Conservation (phyloP, 2,329 filamentous ascomycete genomes). For the Monilinia fructigena region DNA sequence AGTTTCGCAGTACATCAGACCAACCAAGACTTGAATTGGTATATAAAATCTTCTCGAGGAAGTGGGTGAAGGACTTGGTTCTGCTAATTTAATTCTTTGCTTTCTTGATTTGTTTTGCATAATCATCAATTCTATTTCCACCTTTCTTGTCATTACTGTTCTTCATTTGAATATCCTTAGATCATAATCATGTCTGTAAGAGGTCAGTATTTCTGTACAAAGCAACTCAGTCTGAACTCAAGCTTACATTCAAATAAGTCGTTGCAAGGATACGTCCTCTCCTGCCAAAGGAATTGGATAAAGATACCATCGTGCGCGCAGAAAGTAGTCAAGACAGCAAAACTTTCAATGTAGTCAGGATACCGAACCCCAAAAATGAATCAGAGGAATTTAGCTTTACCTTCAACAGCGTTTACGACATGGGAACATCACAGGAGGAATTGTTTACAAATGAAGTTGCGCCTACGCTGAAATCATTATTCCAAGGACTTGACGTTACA, state of each 20-base stretch:
- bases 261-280: constrained; percentile 89
- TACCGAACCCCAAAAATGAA: constrained; percentile 92
- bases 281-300: constrained; percentile 79
- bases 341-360: constrained; percentile 71
- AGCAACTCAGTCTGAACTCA: constrained; percentile 39
- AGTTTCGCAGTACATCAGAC: background rate
- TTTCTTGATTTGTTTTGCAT: background rate
- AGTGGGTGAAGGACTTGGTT: background rate
- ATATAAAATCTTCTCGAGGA: constrained; percentile 1
- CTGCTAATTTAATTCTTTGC: constrained; percentile 6
- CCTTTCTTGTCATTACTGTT: background rate
- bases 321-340: constrained; percentile 61
- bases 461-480: constrained; percentile 86
- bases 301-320: constrained; percentile 78
- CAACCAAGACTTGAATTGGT: constrained; percentile 9
- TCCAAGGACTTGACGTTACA: constrained; percentile 83
- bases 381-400: constrained; percentile 89
- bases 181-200: constrained; percentile 34
- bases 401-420: constrained; percentile 91
- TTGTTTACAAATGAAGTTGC: constrained; percentile 92
- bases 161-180: constrained; percentile 9
- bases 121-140: constrained; percentile 12
- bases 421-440: constrained; percentile 75
- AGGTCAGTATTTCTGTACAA: constrained; percentile 28
- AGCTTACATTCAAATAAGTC: constrained; percentile 62